phyloP scores from a whole-genome alignment of 2,329 filamentous ascomycete species.

The Diaporthe aspalathi region DNA sequence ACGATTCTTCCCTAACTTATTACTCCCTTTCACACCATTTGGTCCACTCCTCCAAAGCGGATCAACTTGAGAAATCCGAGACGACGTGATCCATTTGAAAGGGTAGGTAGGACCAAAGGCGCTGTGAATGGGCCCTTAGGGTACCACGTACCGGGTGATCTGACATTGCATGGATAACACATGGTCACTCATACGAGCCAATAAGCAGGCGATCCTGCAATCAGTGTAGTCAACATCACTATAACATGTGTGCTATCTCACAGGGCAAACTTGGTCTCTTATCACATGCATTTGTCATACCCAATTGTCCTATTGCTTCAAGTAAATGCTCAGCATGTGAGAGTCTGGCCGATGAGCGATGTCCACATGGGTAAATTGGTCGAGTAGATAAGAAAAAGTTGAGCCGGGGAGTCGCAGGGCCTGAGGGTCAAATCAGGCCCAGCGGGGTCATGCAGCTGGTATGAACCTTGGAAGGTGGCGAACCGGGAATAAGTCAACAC shows the following conservation, averaged over 20 bases:
- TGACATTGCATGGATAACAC: not conserved
- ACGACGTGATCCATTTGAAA: not conserved
- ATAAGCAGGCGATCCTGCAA: not conserved
- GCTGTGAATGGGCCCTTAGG: not conserved
- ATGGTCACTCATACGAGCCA: not conserved
- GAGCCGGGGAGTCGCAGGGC: too few relatives aligned
- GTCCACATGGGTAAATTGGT: too few relatives aligned
- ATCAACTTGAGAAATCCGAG: not conserved
- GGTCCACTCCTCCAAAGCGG: not conserved
- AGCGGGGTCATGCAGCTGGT: not conserved
- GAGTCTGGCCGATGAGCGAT: not conserved
- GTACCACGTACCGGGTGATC: too few relatives aligned
- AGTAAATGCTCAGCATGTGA: not conserved
- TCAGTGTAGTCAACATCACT: not conserved
- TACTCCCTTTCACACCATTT: not conserved
- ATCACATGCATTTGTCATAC: not conserved
- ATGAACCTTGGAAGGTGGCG: not conserved
- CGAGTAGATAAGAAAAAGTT: not conserved
- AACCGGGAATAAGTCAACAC: not conserved
- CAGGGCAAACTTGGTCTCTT: not conserved
- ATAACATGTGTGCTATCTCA: not conserved
- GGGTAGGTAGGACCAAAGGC: too few relatives aligned
- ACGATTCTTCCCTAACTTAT: too few relatives aligned
- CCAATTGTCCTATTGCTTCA: not conserved
- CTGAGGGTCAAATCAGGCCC: too few relatives aligned